phyloP scores from a whole-genome alignment of 1,284 basidiomycete species.

The Papiliotrema flavescens region DNA sequence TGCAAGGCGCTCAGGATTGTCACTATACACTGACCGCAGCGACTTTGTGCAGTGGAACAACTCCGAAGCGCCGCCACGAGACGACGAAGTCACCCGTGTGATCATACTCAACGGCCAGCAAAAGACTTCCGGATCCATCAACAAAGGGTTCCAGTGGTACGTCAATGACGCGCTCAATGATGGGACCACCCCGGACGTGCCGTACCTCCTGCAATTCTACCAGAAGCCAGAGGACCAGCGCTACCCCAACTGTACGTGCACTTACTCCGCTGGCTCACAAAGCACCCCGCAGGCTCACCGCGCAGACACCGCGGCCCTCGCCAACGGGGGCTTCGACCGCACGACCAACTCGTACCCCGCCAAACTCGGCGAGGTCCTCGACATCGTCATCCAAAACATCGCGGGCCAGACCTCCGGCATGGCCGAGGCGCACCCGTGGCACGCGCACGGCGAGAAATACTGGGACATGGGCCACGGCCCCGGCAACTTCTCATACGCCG shows the following conservation, averaged over 20 bases:
- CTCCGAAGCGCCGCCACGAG: conserved; percentile 1
- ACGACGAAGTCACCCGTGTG: conserved; percentile 6
- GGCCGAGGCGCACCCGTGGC: conserved; percentile 14
- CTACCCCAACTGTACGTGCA: too few species aligned
- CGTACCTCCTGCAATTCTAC: conserved; percentile 5
- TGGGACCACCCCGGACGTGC: neutral
- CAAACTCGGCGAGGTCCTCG: conserved; percentile 9
- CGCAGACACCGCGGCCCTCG: conserved; percentile 5
- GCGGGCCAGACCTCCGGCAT: conserved; percentile 5
- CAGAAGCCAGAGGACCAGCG: neutral
- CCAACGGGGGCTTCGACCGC: conserved; percentile 8
- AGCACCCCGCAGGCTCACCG: too few species aligned
- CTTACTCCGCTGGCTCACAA: too few species aligned
- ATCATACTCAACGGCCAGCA: conserved; percentile 6
- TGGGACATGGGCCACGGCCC: conserved; percentile 14
- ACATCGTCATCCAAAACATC: conserved; percentile 9
- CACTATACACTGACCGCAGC: too few species aligned
- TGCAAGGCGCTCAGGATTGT: too few species aligned
- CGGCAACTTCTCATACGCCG: conserved; percentile 11
- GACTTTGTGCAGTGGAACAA: conserved; percentile 3
- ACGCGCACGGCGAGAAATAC: conserved; percentile 12
- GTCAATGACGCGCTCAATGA: conserved; percentile 6
- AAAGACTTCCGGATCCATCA: neutral
- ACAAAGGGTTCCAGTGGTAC: conserved; percentile 3
- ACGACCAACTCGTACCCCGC: conserved; percentile 7